Evolutionary conservation across 805 yeast genomes (phyloP), one percentile per base, ranked within the genome.

Genomic region (Candida pseudoglaebosa): DNA sequence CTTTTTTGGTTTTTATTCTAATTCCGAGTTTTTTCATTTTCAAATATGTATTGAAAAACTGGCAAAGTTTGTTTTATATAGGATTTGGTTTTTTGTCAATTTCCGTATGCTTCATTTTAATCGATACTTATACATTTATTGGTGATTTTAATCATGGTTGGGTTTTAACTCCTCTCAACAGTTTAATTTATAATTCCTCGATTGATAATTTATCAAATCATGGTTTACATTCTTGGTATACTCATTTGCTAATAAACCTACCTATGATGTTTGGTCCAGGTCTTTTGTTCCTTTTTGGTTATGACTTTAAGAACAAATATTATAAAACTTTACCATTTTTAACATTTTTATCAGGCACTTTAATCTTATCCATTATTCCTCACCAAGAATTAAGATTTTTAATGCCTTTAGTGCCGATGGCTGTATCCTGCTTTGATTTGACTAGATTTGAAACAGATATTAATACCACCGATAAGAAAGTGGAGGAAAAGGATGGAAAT

Each of bases 321-420:
- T 53, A 68, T 48, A 61, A 47, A 19, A 72, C 84, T 1, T 64
- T 82, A 2, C 80, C 90, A 1, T 73, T 78, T 44, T 60, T 80
- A 28, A 60, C 90, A 1, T 65, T 82, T 0, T 40, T 76, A 2
- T 78, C 95, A 4, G 95, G 89, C 0, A 19, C 86, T 1, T 4
- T 67, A 0, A 39, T 77, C 3, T 65, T 93, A 19, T 87, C 97
- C 0, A 2, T 78, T 0, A 71, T 88, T 16, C 95, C 95, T 12
- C 99, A 93, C 57, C 99, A 93, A 58, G 99, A 93, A 55, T 68
- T 88, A n/a, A 67, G 99, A 38, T 93, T 93, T 55, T 61, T 95
- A 32, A 55, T 80, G 0, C 98, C 99, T 0, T 53, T 83, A 15
- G 65, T 84, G 1, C 97, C 99, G 0, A 61, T 90, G 8, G 53